Evolutionary conservation across 768 basidiomycete genomes (phyloP).

Genomic region (Pisolithus orientalis): DNA sequence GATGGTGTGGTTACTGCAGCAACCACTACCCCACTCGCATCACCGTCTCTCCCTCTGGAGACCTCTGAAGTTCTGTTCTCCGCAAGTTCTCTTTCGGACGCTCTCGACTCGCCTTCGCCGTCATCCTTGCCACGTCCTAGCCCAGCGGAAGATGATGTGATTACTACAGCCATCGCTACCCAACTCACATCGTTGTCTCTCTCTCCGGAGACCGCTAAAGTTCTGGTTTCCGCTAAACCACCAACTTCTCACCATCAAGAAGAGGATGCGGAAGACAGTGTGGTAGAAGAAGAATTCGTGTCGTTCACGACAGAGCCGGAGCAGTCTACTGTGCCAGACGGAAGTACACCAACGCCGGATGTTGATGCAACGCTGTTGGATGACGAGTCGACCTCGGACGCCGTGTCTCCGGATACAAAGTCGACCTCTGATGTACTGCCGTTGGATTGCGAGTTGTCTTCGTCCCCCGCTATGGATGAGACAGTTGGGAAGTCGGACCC

Average conservation of each 20-base stretch:
- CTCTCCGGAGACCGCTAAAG: background rate
- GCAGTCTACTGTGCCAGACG: background rate
- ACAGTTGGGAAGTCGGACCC: background rate
- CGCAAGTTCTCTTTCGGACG: too few relatives aligned
- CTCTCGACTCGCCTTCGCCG: background rate
- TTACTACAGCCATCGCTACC: background rate
- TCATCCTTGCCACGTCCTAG: slow-evolving; percentile 3
- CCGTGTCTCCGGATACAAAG: too few relatives aligned
- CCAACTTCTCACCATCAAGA: background rate
- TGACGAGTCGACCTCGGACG: background rate
- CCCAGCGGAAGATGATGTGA: slow-evolving; percentile 7
- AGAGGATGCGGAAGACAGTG: background rate
- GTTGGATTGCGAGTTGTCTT: background rate
- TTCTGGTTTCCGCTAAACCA: background rate
- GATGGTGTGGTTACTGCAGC: slow-evolving; percentile 3
- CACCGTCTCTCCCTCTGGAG: background rate
- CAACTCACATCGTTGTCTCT: background rate
- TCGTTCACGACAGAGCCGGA: background rate
- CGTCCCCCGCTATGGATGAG: background rate
- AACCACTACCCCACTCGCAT: background rate
- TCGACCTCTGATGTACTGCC: background rate
- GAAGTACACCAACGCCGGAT: background rate
- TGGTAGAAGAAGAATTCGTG: background rate
- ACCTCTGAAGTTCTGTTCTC: background rate
- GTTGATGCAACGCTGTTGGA: background rate